Conservation (phyloP, 352 stramenopile species). For the Ophiocytium majus region DNA sequence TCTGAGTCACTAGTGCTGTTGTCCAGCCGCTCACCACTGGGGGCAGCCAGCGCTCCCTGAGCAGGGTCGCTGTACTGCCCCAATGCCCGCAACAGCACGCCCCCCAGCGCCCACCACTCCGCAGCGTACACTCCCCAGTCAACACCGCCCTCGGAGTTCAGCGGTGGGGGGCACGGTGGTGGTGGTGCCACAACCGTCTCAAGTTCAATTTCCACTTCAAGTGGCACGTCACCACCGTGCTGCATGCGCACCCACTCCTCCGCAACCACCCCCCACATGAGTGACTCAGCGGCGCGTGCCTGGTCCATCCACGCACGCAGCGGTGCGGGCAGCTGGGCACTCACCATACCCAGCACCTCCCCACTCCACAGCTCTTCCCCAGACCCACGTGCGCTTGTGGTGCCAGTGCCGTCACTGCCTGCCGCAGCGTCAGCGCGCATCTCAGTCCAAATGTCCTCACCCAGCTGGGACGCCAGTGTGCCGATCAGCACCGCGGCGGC, state of each 20-base stretch:
- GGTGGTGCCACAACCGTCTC: neutral
- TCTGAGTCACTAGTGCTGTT: too few species aligned
- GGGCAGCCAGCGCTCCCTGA: too few species aligned
- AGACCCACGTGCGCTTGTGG: too few species aligned
- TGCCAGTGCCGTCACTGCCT: neutral
- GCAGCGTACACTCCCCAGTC: conserved; percentile 34
- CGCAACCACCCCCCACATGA: conserved; percentile 34
- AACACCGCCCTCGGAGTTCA: conserved; percentile 26
- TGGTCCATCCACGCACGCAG: conserved; percentile 28
- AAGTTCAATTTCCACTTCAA: too few species aligned
- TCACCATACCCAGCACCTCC: conserved; percentile 24
- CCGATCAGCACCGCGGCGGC: conserved; percentile 44
- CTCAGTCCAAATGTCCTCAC: neutral
- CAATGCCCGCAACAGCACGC: conserved; percentile 34
- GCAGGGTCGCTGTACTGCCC: conserved; percentile 38
- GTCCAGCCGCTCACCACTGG: too few species aligned
- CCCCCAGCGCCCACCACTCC: conserved; percentile 35
- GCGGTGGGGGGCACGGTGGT: conserved; percentile 34
- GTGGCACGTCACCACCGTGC: conserved; percentile 3
- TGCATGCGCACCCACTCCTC: conserved; percentile 35
- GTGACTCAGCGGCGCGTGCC: conserved; percentile 27
- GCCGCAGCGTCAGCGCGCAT: neutral
- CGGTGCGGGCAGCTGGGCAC: conserved; percentile 26
- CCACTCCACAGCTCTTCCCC: conserved; percentile 31
- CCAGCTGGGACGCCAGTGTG: conserved; percentile 46